phyloP scores from a whole-genome alignment of 768 basidiomycete genomes.

The Serendipita indica region DNA sequence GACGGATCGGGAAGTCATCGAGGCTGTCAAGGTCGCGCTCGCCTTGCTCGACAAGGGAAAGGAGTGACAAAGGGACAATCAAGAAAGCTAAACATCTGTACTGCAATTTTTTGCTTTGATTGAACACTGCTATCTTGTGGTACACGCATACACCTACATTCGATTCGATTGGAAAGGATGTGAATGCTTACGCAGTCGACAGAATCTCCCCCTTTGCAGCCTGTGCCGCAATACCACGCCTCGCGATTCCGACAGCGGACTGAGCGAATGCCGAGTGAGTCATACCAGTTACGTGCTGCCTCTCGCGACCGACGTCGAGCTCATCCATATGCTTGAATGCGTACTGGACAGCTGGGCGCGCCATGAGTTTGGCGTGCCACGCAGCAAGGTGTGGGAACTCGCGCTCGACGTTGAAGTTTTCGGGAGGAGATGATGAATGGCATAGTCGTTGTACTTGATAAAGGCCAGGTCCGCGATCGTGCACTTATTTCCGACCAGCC shows the following conservation, averaged over 20 bases:
- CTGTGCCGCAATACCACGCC: conserved; percentile 1
- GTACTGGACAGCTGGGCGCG: conserved; percentile 3
- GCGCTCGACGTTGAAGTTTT: conserved; percentile 8
- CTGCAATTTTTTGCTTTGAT: no score
- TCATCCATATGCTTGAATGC: conserved; percentile 1
- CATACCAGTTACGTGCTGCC: not conserved
- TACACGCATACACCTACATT: no score
- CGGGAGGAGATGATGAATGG: not conserved
- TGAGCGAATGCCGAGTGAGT: not conserved
- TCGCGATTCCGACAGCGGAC: not conserved
- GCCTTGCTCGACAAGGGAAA: conserved; percentile 15
- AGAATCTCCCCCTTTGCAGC: conserved; percentile 1
- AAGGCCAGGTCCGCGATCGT: conserved; percentile 11
- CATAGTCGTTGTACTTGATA: conserved; percentile 11
- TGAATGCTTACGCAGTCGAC: not conserved
- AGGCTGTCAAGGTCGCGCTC: conserved; percentile 40
- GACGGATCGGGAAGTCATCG: conserved; percentile 46
- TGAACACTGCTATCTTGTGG: no score
- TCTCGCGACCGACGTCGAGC: conserved; percentile 1
- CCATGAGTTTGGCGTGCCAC: conserved; percentile 8
- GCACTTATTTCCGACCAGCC: conserved; percentile 10
- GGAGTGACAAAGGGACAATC: not conserved
- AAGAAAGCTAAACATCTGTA: not conserved
- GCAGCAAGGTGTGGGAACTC: conserved; percentile 8
- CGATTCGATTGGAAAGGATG: no score